phyloP scores from a whole-genome alignment of 225 moss, liverwort and hornwort species.

The Physcomitrellopsis africana region DNA sequence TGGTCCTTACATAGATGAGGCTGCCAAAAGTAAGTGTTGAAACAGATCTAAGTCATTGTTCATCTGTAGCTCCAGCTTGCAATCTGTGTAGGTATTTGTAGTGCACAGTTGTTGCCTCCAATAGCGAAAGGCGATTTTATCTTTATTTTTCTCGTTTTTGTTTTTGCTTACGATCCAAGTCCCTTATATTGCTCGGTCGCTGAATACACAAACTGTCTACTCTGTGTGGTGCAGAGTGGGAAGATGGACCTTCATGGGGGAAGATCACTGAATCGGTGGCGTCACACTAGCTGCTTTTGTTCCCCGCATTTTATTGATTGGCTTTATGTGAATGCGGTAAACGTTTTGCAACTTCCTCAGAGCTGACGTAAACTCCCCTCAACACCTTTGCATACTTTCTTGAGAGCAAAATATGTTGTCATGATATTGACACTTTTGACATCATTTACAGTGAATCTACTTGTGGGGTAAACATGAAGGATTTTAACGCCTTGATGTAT shows the following conservation, averaged over 20 bases:
- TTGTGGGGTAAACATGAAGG: no score
- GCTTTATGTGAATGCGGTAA: constrained; percentile 7
- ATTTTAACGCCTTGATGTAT: no score
- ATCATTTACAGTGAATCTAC: no score
- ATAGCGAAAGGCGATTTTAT: neutral
- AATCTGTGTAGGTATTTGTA: neutral
- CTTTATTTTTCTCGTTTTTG: no score
- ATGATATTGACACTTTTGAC: no score
- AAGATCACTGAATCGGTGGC: constrained; percentile 44
- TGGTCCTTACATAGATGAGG: constrained; percentile 74
- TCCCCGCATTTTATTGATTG: constrained; percentile 1
- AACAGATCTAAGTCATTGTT: neutral
- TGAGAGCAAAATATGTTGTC: no score
- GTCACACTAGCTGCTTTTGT: constrained; percentile 37
- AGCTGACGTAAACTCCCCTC: neutral
- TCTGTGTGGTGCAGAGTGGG: constrained; percentile 55
- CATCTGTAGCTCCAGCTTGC: constrained; percentile 34
- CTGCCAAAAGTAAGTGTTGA: constrained; percentile 64
- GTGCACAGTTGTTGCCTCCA: constrained; percentile 4
- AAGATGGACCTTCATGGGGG: constrained; percentile 60
- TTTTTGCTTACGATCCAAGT: neutral
- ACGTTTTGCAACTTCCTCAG: neutral
- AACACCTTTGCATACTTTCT: no score
- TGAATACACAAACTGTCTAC: constrained; percentile 36
- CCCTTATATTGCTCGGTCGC: neutral